These are phyloP conservation scores for Dactylonectria macrodidyma DNA, from an alignment of 2,329 filamentous ascomycete species.

Conservation along the genomic window DNA sequence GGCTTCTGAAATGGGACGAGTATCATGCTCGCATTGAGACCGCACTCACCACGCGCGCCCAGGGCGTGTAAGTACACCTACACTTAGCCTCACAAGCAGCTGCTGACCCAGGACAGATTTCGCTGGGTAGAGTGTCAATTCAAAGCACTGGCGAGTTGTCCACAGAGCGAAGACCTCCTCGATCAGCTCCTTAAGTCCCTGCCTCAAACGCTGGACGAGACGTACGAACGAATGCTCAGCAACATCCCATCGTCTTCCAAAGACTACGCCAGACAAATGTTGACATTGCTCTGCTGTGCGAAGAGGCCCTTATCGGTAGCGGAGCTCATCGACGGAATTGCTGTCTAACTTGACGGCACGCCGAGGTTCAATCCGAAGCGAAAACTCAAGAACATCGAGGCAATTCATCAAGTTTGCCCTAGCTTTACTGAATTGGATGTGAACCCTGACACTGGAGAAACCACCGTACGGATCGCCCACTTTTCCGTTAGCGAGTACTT, in stretches of 20 bases:
- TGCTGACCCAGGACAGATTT: slow-evolving; percentile 36
- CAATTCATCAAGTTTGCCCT: slow-evolving; percentile 21
- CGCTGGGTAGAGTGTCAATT: slow-evolving; percentile 42
- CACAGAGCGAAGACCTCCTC: slow-evolving; percentile 23
- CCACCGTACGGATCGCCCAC: slow-evolving; percentile 20
- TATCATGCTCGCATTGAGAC: slow-evolving; percentile 12
- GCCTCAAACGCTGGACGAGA: slow-evolving; percentile 45
- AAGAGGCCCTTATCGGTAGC: slow-evolving; percentile 11
- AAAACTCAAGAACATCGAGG: slow-evolving; percentile 4
- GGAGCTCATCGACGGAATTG: slow-evolving; percentile 4
- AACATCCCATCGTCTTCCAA: slow-evolving; percentile 2
- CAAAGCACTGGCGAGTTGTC: slow-evolving; percentile 28
- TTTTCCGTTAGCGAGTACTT: slow-evolving; percentile 33
- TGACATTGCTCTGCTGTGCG: slow-evolving; percentile 18
- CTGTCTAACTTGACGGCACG: not conserved
- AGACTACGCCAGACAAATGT: slow-evolving; percentile 9
- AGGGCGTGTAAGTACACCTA: slow-evolving; percentile 9
- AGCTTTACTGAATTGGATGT: slow-evolving; percentile 15
- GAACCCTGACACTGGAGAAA: not conserved
- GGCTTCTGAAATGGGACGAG: slow-evolving; percentile 18
- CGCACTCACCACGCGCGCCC: slow-evolving; percentile 1
- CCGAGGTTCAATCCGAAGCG: slow-evolving; percentile 19
- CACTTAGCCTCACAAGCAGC: not conserved
- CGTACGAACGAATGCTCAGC: slow-evolving; percentile 40
- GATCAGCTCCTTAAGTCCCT: slow-evolving; percentile 45